Evolutionary conservation across 2,329 filamentous ascomycete genomes (phyloP), one percentile per base, ranked within the genome.

Genomic region (Ophiocordyceps polyrhachis-furcata): DNA sequence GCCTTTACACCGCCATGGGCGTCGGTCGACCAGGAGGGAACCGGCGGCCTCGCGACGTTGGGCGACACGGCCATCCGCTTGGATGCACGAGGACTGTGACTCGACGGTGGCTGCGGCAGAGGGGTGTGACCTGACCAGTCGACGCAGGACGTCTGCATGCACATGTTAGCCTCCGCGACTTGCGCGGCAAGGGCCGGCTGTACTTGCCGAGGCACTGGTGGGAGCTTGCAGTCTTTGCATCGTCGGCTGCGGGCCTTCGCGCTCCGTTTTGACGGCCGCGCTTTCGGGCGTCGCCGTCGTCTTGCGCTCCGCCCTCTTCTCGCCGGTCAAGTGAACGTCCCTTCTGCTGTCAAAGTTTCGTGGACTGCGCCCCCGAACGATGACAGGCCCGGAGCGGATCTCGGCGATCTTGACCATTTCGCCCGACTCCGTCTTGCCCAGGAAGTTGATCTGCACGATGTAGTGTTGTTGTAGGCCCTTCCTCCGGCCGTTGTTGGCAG

Each of bases 391-490:
- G 1, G 87, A 94, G 52, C 83, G 81, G 14, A 93, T 81, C 60
- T 95, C 87, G 49, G 84, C 84, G 49, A 96, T 78, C 49, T 73
- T 75, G 45, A 81, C 68, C 21, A 79, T 75, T 12, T 82, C 86
- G 1, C 83, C 68, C 1, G 64, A 63, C 44, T 73, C 68, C n/a
- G 85, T 67, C 44, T 83, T 89, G 19, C 83, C 87, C 35, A 91
- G 67, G 11, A 95, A 71, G 60, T 81, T 87, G 47, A 96, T 78
- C 48, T 85, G 80, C 42, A 96, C 83, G 2, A 93, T 74, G 58
- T 95, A 96, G 60, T 95, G 88, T 60, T 96, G 89, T 58, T 96
- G 89, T 42, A 95, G 67, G 50, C 93, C 89, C 63, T 95, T 95
- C 52, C 89, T 75, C 45, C 89, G 76, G 13, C 89, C 89, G 57